These are phyloP conservation scores for Thielaviopsis populi DNA, from an alignment of 2,329 filamentous ascomycete genomes.

Conservation along the genomic window DNA sequence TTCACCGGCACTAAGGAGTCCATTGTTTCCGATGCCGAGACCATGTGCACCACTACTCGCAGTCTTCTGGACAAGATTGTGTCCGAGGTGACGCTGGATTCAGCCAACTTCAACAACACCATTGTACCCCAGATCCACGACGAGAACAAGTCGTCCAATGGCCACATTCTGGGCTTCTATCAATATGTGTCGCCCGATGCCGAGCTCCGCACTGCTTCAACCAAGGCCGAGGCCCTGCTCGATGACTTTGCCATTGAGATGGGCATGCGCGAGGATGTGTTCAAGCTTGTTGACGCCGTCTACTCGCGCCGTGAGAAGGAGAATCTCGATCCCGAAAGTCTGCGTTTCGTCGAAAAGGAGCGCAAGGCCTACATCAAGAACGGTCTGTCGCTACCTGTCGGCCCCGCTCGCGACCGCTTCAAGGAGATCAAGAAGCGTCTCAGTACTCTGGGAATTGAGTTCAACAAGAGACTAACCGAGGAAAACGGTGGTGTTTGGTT, in stretches of 20 bases:
- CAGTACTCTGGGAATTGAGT: slow-evolving; percentile 57
- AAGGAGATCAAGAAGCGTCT: slow-evolving; percentile 75
- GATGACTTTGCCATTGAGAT: slow-evolving; percentile 66
- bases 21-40: slow-evolving; percentile 52
- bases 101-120: slow-evolving; percentile 40
- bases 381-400: slow-evolving; percentile 55
- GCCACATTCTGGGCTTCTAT: slow-evolving; percentile 62
- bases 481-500: slow-evolving; percentile 74
- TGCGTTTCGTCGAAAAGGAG: slow-evolving; percentile 62
- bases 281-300: slow-evolving; percentile 46
- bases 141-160: slow-evolving; percentile 47
- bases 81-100: slow-evolving; percentile 38
- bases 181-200: slow-evolving; percentile 59
- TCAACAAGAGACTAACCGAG: slow-evolving; percentile 69
- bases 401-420: slow-evolving; percentile 59
- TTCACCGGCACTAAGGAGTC: slow-evolving; percentile 61
- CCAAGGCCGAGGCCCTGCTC: slow-evolving; percentile 59
- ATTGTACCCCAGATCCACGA: slow-evolving; percentile 55
- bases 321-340: slow-evolving; percentile 50
- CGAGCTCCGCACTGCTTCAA: slow-evolving; percentile 57
- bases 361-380: slow-evolving; percentile 64
- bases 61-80: slow-evolving; percentile 52
- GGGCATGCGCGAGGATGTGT: slow-evolving; percentile 70
- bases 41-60: slow-evolving; percentile 47
- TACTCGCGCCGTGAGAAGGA: slow-evolving; percentile 36